These are phyloP conservation scores for Pseudogymnoascus sp. DNA, from an alignment of 2,329 filamentous ascomycete species.

Conservation along the genomic window DNA sequence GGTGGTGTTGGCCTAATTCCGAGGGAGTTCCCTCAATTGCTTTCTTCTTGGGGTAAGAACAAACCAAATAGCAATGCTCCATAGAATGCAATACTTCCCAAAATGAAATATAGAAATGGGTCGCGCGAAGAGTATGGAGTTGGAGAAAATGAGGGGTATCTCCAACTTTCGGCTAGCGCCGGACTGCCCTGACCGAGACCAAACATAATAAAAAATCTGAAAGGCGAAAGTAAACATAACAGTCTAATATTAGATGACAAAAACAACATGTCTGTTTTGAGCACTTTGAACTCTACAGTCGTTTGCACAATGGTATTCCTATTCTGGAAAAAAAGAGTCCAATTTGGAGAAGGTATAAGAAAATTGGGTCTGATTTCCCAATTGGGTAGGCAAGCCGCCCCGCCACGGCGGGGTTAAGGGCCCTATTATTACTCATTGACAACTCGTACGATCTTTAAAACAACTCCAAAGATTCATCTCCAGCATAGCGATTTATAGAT, in stretches of 20 bases:
- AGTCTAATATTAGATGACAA: neutral
- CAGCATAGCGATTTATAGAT: neutral
- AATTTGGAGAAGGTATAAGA: neutral
- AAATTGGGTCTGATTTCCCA: neutral
- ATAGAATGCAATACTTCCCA: neutral
- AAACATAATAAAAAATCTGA: neutral
- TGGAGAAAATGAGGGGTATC: neutral
- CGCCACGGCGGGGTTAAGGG: neutral
- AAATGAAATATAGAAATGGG: neutral
- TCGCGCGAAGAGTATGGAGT: neutral
- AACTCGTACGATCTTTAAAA: constrained; percentile 7
- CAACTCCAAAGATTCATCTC: neutral
- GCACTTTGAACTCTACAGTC: neutral
- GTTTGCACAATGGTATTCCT: neutral
- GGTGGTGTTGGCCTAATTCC: neutral
- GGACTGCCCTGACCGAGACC: neutral
- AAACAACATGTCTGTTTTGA: neutral
- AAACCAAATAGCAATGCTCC: neutral
- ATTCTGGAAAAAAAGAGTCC: neutral
- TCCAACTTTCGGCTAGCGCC: neutral
- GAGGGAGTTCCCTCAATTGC: neutral
- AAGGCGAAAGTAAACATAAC: neutral
- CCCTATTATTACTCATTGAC: neutral
- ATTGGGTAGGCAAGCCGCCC: constrained; percentile 6
- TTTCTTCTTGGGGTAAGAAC: neutral